Percentiles rank a stretch among this genome's conserved stretches.
These are phyloP conservation scores for Fusarium beomiforme DNA, from an alignment of 2,329 filamentous ascomycete genomes.

Conservation along the genomic window DNA sequence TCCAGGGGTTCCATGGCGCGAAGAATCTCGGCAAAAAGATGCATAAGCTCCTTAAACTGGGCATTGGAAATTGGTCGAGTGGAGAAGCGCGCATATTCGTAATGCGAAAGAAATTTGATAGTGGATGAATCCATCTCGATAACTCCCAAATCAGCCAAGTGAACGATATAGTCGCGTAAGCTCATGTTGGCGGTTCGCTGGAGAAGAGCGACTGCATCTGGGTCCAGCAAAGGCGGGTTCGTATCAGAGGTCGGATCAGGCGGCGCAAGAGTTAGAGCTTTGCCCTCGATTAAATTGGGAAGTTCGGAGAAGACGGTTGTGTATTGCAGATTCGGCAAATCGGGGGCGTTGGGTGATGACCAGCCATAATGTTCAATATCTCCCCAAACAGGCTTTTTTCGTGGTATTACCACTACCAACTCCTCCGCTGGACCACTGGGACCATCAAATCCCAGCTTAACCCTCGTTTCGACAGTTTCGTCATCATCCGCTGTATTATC, in stretches of 20 bases:
- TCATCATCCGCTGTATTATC: slow-evolving; percentile 27
- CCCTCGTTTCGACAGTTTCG: slow-evolving; percentile 29
- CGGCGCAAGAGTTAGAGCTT: slow-evolving; percentile 86
- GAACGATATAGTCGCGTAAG: slow-evolving; percentile 80
- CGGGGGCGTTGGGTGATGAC: slow-evolving; percentile 80
- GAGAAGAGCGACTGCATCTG: slow-evolving; percentile 75
- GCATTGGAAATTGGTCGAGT: slow-evolving; percentile 71
- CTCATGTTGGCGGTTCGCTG: slow-evolving; percentile 77
- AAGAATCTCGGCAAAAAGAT: slow-evolving; percentile 82
- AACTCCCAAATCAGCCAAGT: slow-evolving; percentile 75
- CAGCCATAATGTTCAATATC: slow-evolving; percentile 88
- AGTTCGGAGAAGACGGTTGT: slow-evolving; percentile 83
- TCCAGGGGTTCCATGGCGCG: slow-evolving; percentile 77
- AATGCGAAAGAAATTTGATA: slow-evolving; percentile 75
- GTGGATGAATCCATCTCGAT: slow-evolving; percentile 56
- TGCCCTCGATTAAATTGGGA: slow-evolving; percentile 90
- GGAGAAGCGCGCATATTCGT: slow-evolving; percentile 89
- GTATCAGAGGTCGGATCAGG: slow-evolving; percentile 54
- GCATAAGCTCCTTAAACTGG: slow-evolving; percentile 83
- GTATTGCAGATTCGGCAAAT: slow-evolving; percentile 86
- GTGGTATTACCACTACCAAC: slow-evolving; percentile 59
- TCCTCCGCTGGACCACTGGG: slow-evolving; percentile 51
- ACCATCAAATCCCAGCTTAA: slow-evolving; percentile 45
- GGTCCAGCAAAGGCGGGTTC: slow-evolving; percentile 64
- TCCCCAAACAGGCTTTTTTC: slow-evolving; percentile 74